A percentile compares a stretch with the other conserved stretches of the same genome.
Conservation (phyloP, 2,329 filamentous ascomycete genomes). For the Cladosporium colombiae region DNA sequence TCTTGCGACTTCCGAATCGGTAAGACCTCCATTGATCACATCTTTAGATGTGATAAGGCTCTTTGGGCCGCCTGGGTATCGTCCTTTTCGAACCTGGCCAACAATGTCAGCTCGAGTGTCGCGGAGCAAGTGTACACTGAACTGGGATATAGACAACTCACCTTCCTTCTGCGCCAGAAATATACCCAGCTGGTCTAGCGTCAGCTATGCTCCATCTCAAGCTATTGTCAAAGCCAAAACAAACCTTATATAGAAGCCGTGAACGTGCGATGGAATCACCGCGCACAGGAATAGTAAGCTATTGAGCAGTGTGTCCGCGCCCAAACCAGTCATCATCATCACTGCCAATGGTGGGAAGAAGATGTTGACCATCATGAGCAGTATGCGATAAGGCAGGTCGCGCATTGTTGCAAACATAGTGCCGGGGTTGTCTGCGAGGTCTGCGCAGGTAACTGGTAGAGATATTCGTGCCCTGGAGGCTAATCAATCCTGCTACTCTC, state of each 20-base stretch:
- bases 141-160: constrained; percentile 13
- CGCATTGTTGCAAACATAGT: constrained; percentile 21
- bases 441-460: not conserved
- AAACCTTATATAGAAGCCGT: constrained; percentile 43
- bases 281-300: constrained; percentile 44
- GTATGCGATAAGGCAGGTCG: constrained; percentile 36
- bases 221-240: not conserved
- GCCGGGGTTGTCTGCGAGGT: not conserved
- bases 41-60: constrained; percentile 39
- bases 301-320: constrained; percentile 41
- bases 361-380: constrained; percentile 42
- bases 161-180: constrained; percentile 41
- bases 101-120: not conserved
- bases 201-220: not conserved
- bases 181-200: constrained; percentile 35
- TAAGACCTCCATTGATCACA: constrained; percentile 41
- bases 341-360: constrained; percentile 44
- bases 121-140: not conserved
- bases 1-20: constrained; percentile 34
- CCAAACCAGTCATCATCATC: constrained; percentile 39
- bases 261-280: constrained; percentile 43
- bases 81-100: constrained; percentile 38
- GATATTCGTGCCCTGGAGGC: not conserved
- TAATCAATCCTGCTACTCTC: not conserved
- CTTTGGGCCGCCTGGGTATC: constrained; percentile 40